Conservation (phyloP, 768 basidiomycete species). For the Agrocybe chaxingu region DNA sequence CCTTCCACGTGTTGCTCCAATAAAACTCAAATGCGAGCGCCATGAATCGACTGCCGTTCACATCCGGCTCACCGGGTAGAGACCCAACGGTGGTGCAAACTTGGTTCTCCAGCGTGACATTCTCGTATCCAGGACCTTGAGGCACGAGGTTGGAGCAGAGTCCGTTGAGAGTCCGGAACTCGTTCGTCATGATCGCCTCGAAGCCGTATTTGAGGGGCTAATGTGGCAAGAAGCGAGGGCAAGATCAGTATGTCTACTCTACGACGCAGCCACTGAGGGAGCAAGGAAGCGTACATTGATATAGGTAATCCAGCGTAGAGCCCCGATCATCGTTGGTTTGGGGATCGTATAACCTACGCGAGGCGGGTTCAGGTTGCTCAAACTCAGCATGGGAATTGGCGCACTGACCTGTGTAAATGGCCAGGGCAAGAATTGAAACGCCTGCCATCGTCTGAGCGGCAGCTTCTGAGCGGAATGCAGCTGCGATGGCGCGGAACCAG, state of each 20-base stretch:
- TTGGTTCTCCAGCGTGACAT: constrained; percentile 56
- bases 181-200: constrained; percentile 73
- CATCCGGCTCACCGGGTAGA: constrained; percentile 49
- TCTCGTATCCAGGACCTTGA: constrained; percentile 56
- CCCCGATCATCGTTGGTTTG: constrained; percentile 59
- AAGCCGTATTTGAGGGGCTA: constrained; percentile 52
- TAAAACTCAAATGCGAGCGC: constrained; percentile 45
- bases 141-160: constrained; percentile 58
- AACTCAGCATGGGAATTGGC: not conserved
- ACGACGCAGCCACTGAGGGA: too few species aligned
- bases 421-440: constrained; percentile 23
- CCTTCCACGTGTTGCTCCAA: constrained; percentile 38
- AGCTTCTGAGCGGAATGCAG: constrained; percentile 25
- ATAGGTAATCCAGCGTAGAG: constrained; percentile 61
- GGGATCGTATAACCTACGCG: constrained; percentile 39
- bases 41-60: constrained; percentile 55
- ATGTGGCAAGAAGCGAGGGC: not conserved
- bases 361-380: not conserved
- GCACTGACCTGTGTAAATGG: constrained; percentile 20
- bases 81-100: constrained; percentile 73
- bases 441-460: constrained; percentile 54
- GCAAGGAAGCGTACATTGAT: constrained; percentile 43
- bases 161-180: constrained; percentile 70
- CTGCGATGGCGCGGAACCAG: constrained; percentile 71
- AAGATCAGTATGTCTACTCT: not conserved